Evolutionary conservation across 139 green algal genomes (phyloP), one percentile per base, ranked within the genome.

Genomic region (Chlamydomonas schloesseri): DNA sequence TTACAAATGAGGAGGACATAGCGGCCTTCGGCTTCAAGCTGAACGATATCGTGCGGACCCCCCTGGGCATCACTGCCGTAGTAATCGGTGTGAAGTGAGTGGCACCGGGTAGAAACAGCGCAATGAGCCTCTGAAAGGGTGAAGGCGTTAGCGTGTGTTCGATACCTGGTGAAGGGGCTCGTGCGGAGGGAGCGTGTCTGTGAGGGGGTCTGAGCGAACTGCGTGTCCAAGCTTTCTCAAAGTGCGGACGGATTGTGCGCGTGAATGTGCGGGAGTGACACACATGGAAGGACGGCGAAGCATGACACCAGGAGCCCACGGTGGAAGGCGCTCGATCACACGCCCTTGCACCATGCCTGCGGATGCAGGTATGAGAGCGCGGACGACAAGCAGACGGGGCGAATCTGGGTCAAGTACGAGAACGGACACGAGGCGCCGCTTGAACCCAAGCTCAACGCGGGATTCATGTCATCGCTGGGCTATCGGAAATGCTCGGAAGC

Each of bases 61-160:
- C 91, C 3, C 85, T 94, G n/a, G 91, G 91, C 10, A 67, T 94
- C 21, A 89, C 89, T 18, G 91, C 81, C 13, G 90, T 82, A 6
- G 87, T 94, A 3, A 89, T 94, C 31, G 91, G 91, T 14, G 89
- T 94, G 28, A 93, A 91, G 91, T 94, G 29, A 89, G 90, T 87
- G 8, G n/a, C n/a, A n/a, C n/a, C n/a, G n/a, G n/a, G 62, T 13
- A 70, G 26, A 23, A 34, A 9, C 17, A 31, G 24, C 62, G 13
- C 24, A 70, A 9, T 23, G 21, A n/a, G 17, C 9, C 26, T 70
- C 17, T 31, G 62, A 31, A 29, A 28, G 10, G 31, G 31, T 36
- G 10, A 8, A 5, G 34, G 33, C 10, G 34, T 8, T 28, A 17
- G 14, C 68, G 2, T 53, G 33, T 34, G 15, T 28, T 28, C 15